Base-by-base conservation (phyloP, 2,329 filamentous ascomycete species). In the Sphaerulina vaccinii region DNA sequence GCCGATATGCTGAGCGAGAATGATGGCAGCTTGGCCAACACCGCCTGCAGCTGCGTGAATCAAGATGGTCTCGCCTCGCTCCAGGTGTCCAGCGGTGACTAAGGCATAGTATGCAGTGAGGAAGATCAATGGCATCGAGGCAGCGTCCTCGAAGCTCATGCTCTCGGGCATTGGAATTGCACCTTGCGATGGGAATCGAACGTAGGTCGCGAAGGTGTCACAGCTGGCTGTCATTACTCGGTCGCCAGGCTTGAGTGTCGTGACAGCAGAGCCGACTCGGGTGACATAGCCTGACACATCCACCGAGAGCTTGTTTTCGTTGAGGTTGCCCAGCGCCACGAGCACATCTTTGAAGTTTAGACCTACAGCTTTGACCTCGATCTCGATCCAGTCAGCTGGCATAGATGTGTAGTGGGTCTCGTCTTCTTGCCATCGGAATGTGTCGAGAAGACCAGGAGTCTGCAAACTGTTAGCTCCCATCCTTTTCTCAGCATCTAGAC, bases 11-110 rank as follows among this genome's bases (percentile, higher is more conserved):
- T 59, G 27, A 1, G 62, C 62, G 2, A 68, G 32, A 16, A 61
- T 50, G 23, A 70, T 65, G 13, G 61, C 62, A 10, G 63, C 64
- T 36, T 68, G 64, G 4, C 68, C 68, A 22, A 70, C 59, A 23
- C 60, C 64, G 8, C 66, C 66, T 9, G 62, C 60, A 3, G 60
- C 67, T 13, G 64, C 60, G 42, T 70, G 67, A 18, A 72, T 67
- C 13, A 72, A 59, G 13, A 72, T 57, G 10, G 51, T 64, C 41
- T 74, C 67, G 11, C 66, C 70, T 18, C 63, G 59, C 2, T 41
- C 29, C 9, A 74, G 54, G 19, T 61, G 56, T 23, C 43, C 60
- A 15, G 62, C 49, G 4, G 67, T 61, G 21, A 66, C 52, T 16
- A 73, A 54, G 29, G 62, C 60, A 55, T 70, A 57, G 37, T 60